phyloP scores from a whole-genome alignment of 2,329 filamentous ascomycete genomes.

The Fusarium nodosum region DNA sequence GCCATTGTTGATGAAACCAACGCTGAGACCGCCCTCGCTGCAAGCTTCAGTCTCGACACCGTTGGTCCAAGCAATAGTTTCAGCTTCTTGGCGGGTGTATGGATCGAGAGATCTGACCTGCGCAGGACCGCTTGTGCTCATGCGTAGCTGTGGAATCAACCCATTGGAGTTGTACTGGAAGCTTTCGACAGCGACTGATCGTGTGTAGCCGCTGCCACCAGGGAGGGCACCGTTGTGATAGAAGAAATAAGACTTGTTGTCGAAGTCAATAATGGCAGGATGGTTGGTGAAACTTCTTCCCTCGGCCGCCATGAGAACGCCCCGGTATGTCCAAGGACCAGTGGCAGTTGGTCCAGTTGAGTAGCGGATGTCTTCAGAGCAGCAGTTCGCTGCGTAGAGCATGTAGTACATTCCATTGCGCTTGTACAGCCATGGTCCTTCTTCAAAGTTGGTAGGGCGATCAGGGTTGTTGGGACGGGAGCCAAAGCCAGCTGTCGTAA shows the following conservation, averaged over 20 bases:
- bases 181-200: slow-evolving; percentile 15
- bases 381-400: slow-evolving; percentile 55
- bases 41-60: slow-evolving; percentile 19
- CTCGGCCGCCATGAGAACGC: slow-evolving; percentile 1
- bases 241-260: slow-evolving; percentile 18
- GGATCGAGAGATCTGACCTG: slow-evolving; percentile 8
- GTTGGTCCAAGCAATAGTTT: slow-evolving; percentile 21
- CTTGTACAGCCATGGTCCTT: slow-evolving; percentile 58
- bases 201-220: neutral
- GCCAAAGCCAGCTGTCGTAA: slow-evolving; percentile 10
- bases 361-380: slow-evolving; percentile 22
- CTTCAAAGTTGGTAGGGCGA: slow-evolving; percentile 53
- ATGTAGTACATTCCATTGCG: slow-evolving; percentile 56
- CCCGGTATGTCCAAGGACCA: slow-evolving; percentile 20
- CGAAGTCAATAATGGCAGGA: slow-evolving; percentile 12
- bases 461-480: slow-evolving; percentile 1
- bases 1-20: slow-evolving; percentile 3
- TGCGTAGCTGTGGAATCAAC: slow-evolving; percentile 1
- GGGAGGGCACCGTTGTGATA: slow-evolving; percentile 22
- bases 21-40: slow-evolving; percentile 7
- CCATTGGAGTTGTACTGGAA: slow-evolving; percentile 15
- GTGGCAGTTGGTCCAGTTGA: slow-evolving; percentile 16
- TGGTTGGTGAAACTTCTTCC: slow-evolving; percentile 24
- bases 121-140: neutral
- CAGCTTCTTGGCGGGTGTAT: slow-evolving; percentile 8